phyloP scores from a whole-genome alignment of 176 grass and related monocot species.

The Themeda triandra region DNA sequence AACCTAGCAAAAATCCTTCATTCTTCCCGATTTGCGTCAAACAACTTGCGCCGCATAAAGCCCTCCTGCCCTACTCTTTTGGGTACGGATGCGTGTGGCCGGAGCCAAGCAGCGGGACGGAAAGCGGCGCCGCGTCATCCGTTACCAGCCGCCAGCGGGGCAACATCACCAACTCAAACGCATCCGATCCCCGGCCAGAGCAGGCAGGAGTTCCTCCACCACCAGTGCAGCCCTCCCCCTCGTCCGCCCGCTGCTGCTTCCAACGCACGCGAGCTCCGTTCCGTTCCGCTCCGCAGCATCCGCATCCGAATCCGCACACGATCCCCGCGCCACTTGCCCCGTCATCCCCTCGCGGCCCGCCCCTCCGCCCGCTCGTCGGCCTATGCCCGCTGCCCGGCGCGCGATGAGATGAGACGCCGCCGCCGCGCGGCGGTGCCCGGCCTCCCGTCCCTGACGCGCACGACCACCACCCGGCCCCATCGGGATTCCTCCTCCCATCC shows the following conservation, averaged over 20 bases:
- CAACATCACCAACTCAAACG: not conserved
- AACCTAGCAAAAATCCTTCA: not conserved
- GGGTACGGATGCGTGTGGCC: conserved; percentile 2
- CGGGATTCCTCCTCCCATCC: conserved; percentile 9
- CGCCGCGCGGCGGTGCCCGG: conserved; percentile 42
- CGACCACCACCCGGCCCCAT: not conserved
- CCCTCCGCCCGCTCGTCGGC: not conserved
- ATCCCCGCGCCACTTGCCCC: conserved; percentile 35
- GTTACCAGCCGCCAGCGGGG: not conserved
- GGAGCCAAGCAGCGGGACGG: not conserved
- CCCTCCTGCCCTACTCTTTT: not conserved
- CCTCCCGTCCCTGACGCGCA: not conserved
- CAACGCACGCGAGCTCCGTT: conserved; percentile 32
- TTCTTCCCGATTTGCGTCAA: not conserved
- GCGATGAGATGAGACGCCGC: conserved; percentile 18
- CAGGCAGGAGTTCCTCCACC: not conserved
- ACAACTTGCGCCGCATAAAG: not conserved
- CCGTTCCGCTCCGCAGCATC: not conserved
- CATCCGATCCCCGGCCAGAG: not conserved
- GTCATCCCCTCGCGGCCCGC: not conserved
- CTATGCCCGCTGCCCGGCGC: conserved; percentile 20
- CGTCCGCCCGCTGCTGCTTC: conserved; percentile 19
- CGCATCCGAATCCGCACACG: conserved; percentile 40
- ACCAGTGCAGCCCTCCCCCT: not conserved
- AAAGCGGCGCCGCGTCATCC: conserved; percentile 13